Base-by-base conservation (phyloP, 2,329 filamentous ascomycete species). In the Verticillium zaregamsianum region DNA sequence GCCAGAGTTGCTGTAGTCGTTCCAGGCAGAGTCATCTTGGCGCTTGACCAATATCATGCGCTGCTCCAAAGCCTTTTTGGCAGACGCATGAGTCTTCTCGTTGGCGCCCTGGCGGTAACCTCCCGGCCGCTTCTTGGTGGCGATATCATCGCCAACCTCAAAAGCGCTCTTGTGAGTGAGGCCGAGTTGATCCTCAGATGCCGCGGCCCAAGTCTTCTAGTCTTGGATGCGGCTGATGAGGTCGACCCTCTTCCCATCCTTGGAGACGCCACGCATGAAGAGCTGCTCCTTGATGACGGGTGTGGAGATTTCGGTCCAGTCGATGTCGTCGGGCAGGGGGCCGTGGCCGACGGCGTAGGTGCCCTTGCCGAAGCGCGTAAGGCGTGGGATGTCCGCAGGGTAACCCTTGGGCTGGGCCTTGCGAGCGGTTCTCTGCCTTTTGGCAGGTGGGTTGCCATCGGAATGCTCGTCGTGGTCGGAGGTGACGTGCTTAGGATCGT, bases 261-360 rank as follows among this genome's bases (percentile, higher is more conserved):
- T 37, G 14, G 49, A 52, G 5, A 64, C 33, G 37, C 58, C 55
- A 17, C 62, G 60, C 52, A 65, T 59, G 20, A 12, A 25, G 12
- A 64, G 60, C 62, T 64, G 62, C 25, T 65, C 62, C 28, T 58
- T 59, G n/a, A 65, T 52, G 15, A 62, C 62, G n/a, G 60, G 33
- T 11, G 61, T 15, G 12, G 55, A n/a, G 4, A 65, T 40, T 52
- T 52, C n/a, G n/a, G 32, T 20, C 64, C 63, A 62, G 57, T 64
- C 58, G 3, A 54, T 59, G 52, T 37, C 59, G 25, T 65, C 64
- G 9, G 62, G 39, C 12, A 64, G 58, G 2, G 64, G 62, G 2
- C 62, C 64, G 15, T 59, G 64, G 17, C 62, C 59, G 28, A 60
- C 25, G 15, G 62, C 63, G 8, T 58, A 65, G 33, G 59, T 61